These are phyloP conservation scores for Rutstroemia sp. DNA, from an alignment of 2,329 filamentous ascomycete genomes.

Conservation along the genomic window DNA sequence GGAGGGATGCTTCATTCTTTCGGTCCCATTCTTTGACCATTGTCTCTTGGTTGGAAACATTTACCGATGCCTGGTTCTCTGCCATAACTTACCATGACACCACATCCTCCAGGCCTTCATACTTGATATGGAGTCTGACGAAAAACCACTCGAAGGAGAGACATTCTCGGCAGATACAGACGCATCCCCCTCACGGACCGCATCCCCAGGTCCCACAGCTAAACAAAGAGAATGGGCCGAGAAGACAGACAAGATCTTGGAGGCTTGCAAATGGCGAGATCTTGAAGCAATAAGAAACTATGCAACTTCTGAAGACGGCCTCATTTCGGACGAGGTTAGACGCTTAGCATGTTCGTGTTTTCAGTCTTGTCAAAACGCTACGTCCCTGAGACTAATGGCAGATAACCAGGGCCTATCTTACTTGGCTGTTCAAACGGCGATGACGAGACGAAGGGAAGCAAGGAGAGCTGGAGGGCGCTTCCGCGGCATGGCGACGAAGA, in stretches of 20 bases:
- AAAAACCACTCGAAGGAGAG: slow-evolving; percentile 15
- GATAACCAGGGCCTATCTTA: slow-evolving; percentile 52
- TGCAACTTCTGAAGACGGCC: slow-evolving; percentile 58
- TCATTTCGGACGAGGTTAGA: slow-evolving; percentile 61
- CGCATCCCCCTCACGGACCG: slow-evolving; percentile 2
- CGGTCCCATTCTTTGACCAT: background rate
- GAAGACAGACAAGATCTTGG: slow-evolving; percentile 43
- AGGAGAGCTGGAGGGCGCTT: slow-evolving; percentile 39
- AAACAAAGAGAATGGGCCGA: slow-evolving; percentile 8
- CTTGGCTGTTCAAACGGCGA: slow-evolving; percentile 35
- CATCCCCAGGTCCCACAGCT: slow-evolving; percentile 5
- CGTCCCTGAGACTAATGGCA: slow-evolving; percentile 13
- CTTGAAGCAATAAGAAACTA: slow-evolving; percentile 47
- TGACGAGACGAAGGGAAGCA: slow-evolving; percentile 19
- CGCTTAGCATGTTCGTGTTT: slow-evolving; percentile 65
- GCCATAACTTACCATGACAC: slow-evolving; percentile 18
- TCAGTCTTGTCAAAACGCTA: background rate
- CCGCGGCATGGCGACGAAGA: slow-evolving; percentile 78
- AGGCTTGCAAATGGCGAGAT: slow-evolving; percentile 54
- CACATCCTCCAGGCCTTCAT: slow-evolving; percentile 18
- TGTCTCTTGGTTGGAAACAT: background rate
- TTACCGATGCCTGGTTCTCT: background rate
- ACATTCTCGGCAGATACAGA: slow-evolving; percentile 4
- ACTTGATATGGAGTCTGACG: slow-evolving; percentile 26
- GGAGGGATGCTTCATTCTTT: background rate